A percentile compares a stretch with the other conserved stretches of the same genome.
Conservation (phyloP, 1,284 basidiomycete species). For the Moniliophthora roreri region DNA sequence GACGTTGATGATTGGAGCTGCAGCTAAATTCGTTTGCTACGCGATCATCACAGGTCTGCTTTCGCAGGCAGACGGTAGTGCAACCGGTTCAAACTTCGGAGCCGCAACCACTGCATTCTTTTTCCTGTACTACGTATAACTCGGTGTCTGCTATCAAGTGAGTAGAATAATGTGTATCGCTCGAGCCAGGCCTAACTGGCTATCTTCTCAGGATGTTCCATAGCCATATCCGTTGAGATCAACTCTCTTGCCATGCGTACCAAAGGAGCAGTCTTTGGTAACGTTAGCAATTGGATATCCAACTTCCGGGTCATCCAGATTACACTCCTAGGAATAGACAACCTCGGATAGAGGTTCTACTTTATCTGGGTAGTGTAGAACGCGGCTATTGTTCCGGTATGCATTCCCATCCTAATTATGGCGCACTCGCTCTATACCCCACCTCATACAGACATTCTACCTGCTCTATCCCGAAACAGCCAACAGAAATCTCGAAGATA, state of each 20-base stretch:
- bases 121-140: slow-evolving; percentile 72
- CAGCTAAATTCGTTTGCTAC: slow-evolving; percentile 61
- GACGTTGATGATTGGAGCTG: slow-evolving; percentile 69
- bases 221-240: slow-evolving; percentile 68
- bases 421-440: too few relatives aligned
- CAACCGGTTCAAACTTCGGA: slow-evolving; percentile 32
- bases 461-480: slow-evolving; percentile 46
- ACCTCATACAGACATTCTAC: slow-evolving; percentile 34
- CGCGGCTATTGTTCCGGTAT: slow-evolving; percentile 43
- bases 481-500: slow-evolving; percentile 45
- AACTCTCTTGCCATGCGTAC: slow-evolving; percentile 63
- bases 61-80: slow-evolving; percentile 40
- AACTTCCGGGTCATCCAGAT: slow-evolving; percentile 55
- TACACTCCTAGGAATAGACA: slow-evolving; percentile 41
- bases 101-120: slow-evolving; percentile 54
- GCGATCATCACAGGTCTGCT: slow-evolving; percentile 61
- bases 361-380: slow-evolving; percentile 48
- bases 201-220: slow-evolving; percentile 53
- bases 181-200: background rate
- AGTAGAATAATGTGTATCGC: slow-evolving; percentile 2
- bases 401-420: slow-evolving; percentile 16
- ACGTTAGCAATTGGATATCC: slow-evolving; percentile 71
- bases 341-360: slow-evolving; percentile 46
- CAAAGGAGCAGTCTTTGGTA: slow-evolving; percentile 67
- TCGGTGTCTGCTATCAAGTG: slow-evolving; percentile 69